Percentiles rank a stretch among this genome's conserved stretches.
Evolutionary conservation across 495 filamentous ascomycete genomes (phyloP).

Genomic region (Lindgomyces ingoldianus): DNA sequence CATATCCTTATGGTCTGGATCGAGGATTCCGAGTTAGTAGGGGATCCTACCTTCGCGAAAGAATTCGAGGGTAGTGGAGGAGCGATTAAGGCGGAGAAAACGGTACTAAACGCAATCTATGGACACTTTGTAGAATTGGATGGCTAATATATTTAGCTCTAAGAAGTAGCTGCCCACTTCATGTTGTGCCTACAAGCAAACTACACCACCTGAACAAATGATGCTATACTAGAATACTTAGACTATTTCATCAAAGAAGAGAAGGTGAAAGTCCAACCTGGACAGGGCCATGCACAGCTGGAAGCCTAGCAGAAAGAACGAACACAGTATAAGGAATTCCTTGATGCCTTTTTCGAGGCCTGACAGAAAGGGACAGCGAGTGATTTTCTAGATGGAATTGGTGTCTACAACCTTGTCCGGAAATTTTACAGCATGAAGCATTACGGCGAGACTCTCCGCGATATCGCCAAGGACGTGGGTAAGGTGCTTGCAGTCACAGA

Average conservation of each 20-base stretch:
- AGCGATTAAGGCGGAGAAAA: not conserved
- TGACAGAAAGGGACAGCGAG: not conserved
- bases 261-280: slow-evolving; percentile 27
- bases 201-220: slow-evolving; percentile 46
- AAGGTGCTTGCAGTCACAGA: too few relatives aligned
- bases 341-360: not conserved
- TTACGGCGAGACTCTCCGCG: slow-evolving; percentile 6
- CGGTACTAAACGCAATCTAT: slow-evolving; percentile 5
- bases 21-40: not conserved
- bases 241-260: slow-evolving; percentile 44
- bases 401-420: not conserved
- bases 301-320: not conserved
- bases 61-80: not conserved
- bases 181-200: slow-evolving; percentile 46
- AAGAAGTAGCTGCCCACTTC: slow-evolving; percentile 45
- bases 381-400: not conserved
- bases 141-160: slow-evolving; percentile 41
- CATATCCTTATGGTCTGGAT: not conserved
- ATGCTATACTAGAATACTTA: slow-evolving; percentile 47
- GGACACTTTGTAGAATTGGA: slow-evolving; percentile 39
- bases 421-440: slow-evolving; percentile 11
- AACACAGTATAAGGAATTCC: not conserved
- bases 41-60: not conserved
- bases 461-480: not conserved
- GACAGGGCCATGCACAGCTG: slow-evolving; percentile 1